Conservation (phyloP, 2,329 filamentous ascomycete species). For the Knufia fluminis region DNA sequence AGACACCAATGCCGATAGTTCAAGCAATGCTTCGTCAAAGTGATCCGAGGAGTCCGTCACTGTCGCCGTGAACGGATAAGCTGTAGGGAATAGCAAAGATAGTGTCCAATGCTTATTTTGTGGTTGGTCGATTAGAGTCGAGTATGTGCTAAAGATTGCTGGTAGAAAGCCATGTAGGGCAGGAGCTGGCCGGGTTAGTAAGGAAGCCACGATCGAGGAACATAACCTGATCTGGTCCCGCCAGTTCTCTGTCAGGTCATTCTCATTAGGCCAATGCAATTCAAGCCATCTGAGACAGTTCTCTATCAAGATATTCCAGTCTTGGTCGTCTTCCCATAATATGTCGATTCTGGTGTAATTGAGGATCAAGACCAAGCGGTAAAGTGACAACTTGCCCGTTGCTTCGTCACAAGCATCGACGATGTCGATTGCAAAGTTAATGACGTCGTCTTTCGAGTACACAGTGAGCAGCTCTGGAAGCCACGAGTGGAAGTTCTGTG, state of each 20-base stretch:
- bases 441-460: conserved; percentile 71
- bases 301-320: conserved; percentile 61
- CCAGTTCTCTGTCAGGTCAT: conserved; percentile 72
- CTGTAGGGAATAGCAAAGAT: conserved; percentile 79
- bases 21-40: conserved; percentile 81
- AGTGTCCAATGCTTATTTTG: conserved; percentile 52
- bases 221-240: conserved; percentile 87
- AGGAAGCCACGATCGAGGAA: conserved; percentile 82
- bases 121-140: conserved; percentile 60
- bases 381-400: conserved; percentile 82
- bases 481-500: conserved; percentile 96
- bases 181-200: conserved; percentile 66
- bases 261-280: conserved; percentile 79
- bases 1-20: conserved; percentile 79
- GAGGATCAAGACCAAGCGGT: conserved; percentile 85
- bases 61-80: conserved; percentile 79
- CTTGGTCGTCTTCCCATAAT: conserved; percentile 70
- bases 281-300: conserved; percentile 86
- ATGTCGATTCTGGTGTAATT: conserved; percentile 71
- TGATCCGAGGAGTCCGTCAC: conserved; percentile 49
- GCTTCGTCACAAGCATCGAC: conserved; percentile 82
- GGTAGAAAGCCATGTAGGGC: conserved; percentile 84
- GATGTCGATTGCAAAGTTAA: conserved; percentile 86
- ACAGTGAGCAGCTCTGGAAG: conserved; percentile 77
- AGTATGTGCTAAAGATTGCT: conserved; percentile 83